Base-by-base conservation (phyloP, 805 yeast species). In the Kazachstania martiniae region DNA sequence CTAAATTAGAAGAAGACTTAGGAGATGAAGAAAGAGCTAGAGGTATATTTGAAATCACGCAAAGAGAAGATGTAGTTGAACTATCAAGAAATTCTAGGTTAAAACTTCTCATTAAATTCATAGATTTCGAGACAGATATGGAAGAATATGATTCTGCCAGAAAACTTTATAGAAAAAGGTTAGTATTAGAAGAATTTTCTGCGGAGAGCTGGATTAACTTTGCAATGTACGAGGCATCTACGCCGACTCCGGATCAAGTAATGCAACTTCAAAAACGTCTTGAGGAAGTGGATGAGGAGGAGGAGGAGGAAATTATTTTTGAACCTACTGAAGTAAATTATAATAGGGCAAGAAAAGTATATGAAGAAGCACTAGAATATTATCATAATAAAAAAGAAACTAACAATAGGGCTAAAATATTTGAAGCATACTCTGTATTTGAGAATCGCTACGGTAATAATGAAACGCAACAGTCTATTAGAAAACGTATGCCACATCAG, bases 11-110 rank as follows among this genome's bases (percentile, higher is more conserved):
- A 53, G 62, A 59, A 31, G 61, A 61, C 16, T 52, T 83, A 17
- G 81, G 77, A 13, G 96, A 91, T 37, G 51, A 61, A 24, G 79
- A 73, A 3, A 61, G 97, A 31, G 69, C 77, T n/a, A 59, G 72
- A 17, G 77, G 73, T 0, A 65, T 89, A 3, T 78, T 61, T 43
- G 69, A 71, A 21, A 41, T 80, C 5, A 80, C 79, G 1, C 15
- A 46, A 12, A 31, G 37, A 1, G 33, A 61, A 34, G 44, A 53
- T 5, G 43, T 42, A 23, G 18, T 56, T 19, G 26, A 37, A 6
- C 29, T 55, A 12, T 18, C 46, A 3, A 19, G 34, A 18, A 35
- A 36, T 2, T 31, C 39, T 2, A 40, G 34, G 23, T 12, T 22
- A 39, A 18, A 35, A 60, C 0, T 64, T 63, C 56, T 49, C 32